These are phyloP conservation scores for Serendipita sp. DNA, from an alignment of 768 basidiomycete genomes.

Conservation along the genomic window DNA sequence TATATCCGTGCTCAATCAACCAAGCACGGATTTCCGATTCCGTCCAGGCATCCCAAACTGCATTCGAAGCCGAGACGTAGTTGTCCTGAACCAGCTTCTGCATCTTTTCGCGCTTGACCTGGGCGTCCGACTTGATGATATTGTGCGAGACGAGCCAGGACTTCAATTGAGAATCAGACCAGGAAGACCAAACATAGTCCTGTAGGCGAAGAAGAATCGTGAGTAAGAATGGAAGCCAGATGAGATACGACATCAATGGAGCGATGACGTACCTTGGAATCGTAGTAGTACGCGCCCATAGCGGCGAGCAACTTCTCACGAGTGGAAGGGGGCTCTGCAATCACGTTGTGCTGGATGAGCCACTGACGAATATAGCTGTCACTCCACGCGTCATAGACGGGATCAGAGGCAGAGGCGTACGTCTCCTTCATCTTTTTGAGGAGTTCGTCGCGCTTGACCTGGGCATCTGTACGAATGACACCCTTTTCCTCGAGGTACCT, in stretches of 20 bases:
- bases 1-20: conserved; percentile 58
- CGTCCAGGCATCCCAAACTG: conserved; percentile 52
- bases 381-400: conserved; percentile 75
- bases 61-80: conserved; percentile 40
- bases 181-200: conserved; percentile 44
- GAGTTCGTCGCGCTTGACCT: conserved; percentile 52
- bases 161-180: conserved; percentile 67
- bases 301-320: conserved; percentile 8
- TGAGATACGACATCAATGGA: background rate
- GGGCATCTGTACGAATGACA: conserved; percentile 44
- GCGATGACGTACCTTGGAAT: conserved; percentile 13
- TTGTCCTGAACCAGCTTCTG: conserved; percentile 61
- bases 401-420: conserved; percentile 45
- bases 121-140: conserved; percentile 54
- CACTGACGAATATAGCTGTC: conserved; percentile 52
- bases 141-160: conserved; percentile 64
- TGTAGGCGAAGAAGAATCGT: conserved; percentile 17
- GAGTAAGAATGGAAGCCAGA: background rate
- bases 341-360: conserved; percentile 12
- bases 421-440: conserved; percentile 49
- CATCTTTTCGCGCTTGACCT: conserved; percentile 60
- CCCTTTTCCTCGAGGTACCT: conserved; percentile 62
- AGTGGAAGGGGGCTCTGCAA: background rate
- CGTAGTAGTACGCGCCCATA: conserved; percentile 15
- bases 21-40: conserved; percentile 58